These are phyloP conservation scores for Globisporangium viniferum DNA, from an alignment of 352 stramenopile genomes.

Conservation along the genomic window DNA sequence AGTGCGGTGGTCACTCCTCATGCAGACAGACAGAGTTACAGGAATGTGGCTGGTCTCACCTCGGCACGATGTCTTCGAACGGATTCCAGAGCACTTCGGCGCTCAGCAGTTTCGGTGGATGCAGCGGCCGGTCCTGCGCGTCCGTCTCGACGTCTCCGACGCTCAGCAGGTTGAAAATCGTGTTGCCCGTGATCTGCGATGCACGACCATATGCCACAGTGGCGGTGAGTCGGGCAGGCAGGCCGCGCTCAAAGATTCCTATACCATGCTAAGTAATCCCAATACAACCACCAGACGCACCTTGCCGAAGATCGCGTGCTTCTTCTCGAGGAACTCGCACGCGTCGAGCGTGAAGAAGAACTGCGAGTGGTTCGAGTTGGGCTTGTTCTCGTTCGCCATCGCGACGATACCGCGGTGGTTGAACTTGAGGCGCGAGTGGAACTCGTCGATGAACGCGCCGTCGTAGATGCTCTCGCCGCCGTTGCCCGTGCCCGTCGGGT, in stretches of 20 bases:
- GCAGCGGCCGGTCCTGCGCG: slow-evolving; percentile 71
- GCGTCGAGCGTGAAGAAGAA: slow-evolving; percentile 98
- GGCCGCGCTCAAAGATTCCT: background rate
- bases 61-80: slow-evolving; percentile 93
- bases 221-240: background rate
- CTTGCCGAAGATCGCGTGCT: slow-evolving; percentile 94
- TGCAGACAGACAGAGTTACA: background rate
- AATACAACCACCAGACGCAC: slow-evolving; percentile 16
- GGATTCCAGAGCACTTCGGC: slow-evolving; percentile 94
- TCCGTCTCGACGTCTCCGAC: slow-evolving; percentile 88
- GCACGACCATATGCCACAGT: background rate
- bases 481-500: slow-evolving; percentile 83
- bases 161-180: slow-evolving; percentile 97
- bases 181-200: slow-evolving; percentile 92
- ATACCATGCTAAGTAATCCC: background rate
- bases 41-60: slow-evolving; percentile 20
- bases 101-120: slow-evolving; percentile 73
- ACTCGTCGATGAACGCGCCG: slow-evolving; percentile 87
- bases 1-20: background rate
- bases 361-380: slow-evolving; percentile 90
- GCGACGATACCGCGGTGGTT: slow-evolving; percentile 95
- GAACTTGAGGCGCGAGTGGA: slow-evolving; percentile 94
- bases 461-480: slow-evolving; percentile 82
- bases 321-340: slow-evolving; percentile 92
- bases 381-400: slow-evolving; percentile 90